Conservation (phyloP, 306 rosid species). For the Glycine soja region DNA sequence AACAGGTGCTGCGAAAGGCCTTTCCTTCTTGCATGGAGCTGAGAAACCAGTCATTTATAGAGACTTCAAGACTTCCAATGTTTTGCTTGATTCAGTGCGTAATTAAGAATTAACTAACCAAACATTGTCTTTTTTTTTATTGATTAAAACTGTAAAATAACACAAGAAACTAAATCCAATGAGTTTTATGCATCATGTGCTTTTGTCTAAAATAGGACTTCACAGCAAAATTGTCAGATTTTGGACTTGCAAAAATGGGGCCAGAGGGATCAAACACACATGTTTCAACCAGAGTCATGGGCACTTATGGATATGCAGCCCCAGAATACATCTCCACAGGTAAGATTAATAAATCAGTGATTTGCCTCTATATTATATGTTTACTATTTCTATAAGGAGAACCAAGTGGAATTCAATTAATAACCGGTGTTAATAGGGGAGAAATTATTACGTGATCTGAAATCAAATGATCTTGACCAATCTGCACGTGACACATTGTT, state of each 20-base stretch:
- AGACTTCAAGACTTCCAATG: conserved; percentile 95
- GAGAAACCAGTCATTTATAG: conserved; percentile 94
- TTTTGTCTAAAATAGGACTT: conserved; percentile 65
- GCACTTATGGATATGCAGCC: conserved; percentile 96
- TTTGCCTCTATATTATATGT: too few relatives aligned
- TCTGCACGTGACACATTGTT: not conserved
- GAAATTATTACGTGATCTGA: not conserved
- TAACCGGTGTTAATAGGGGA: not conserved
- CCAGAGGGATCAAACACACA: conserved; percentile 96
- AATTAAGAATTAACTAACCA: not conserved
- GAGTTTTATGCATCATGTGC: conserved; percentile 30
- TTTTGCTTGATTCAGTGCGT: conserved; percentile 86
- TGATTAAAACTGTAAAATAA: not conserved
- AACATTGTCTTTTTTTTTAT: not conserved
- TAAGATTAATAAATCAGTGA: conserved; percentile 4
- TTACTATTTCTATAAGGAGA: not conserved
- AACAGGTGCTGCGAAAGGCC: conserved; percentile 91
- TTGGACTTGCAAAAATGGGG: conserved; percentile 97
- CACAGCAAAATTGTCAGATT: conserved; percentile 92
- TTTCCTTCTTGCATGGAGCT: conserved; percentile 92
- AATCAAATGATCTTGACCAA: not conserved
- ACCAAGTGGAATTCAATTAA: conserved; percentile 24
- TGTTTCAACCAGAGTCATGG: conserved; percentile 95
- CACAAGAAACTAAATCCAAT: not conserved
- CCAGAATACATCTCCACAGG: conserved; percentile 96